Evolutionary conservation across 176 grass and related monocot genomes (phyloP).

Genomic region (Microstegium vimineum): DNA sequence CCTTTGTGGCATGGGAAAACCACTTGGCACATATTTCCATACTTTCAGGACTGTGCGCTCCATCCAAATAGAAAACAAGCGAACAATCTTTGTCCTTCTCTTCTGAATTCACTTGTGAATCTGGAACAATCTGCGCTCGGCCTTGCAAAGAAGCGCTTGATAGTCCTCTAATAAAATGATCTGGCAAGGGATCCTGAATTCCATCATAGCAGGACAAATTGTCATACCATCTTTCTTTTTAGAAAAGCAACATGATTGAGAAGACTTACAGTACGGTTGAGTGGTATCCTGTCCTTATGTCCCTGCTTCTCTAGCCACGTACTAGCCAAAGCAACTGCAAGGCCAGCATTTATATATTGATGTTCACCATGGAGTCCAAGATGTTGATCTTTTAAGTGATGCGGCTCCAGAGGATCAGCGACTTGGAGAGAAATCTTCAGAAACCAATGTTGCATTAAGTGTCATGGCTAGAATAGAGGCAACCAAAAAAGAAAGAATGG

Average conservation of each 20-base stretch:
- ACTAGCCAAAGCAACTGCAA: constrained; percentile 83
- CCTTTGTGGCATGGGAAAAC: constrained; percentile 65
- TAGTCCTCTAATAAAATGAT: constrained; percentile 65
- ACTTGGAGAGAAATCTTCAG: constrained; percentile 84
- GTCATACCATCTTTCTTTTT: neutral
- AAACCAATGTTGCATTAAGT: constrained; percentile 10
- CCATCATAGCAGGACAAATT: constrained; percentile 13
- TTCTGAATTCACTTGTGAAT: constrained; percentile 44
- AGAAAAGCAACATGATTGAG: constrained; percentile 13
- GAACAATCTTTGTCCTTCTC: constrained; percentile 26
- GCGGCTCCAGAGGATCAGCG: constrained; percentile 54
- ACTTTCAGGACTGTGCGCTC: constrained; percentile 88
- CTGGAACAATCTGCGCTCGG: constrained; percentile 62
- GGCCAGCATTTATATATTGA: constrained; percentile 80
- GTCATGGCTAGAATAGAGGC: neutral
- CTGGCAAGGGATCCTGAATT: constrained; percentile 55
- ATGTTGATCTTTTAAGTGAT: constrained; percentile 59
- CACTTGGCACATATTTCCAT: constrained; percentile 88
- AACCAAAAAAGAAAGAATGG: neutral
- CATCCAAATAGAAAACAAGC: constrained; percentile 78
- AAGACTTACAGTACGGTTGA: constrained; percentile 47
- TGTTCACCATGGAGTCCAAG: constrained; percentile 86
- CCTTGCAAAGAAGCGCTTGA: constrained; percentile 65
- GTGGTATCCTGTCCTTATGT: constrained; percentile 42
- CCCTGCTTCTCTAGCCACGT: constrained; percentile 70